Conservation (phyloP, 306 rosid species). For the Malus asiatica region DNA sequence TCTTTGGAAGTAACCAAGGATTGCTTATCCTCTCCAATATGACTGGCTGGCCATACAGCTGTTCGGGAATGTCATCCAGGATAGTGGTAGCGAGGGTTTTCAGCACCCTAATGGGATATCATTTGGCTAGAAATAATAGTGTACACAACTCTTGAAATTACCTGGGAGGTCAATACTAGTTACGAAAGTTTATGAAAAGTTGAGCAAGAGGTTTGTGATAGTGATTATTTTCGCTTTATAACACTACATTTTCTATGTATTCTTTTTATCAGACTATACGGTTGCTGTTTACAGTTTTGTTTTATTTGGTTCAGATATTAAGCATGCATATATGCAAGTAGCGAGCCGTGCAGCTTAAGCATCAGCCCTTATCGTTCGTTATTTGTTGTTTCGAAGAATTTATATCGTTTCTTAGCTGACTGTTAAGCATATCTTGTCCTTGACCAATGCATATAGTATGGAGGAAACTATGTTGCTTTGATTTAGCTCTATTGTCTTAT, state of each 20-base stretch:
- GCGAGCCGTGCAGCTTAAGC: neutral
- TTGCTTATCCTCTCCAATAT: slow-evolving; percentile 1
- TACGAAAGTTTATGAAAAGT: neutral
- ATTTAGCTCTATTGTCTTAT: neutral
- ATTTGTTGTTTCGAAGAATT: too few species aligned
- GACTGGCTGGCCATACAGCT: neutral
- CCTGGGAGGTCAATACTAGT: neutral
- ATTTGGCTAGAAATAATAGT: neutral
- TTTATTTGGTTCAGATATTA: neutral
- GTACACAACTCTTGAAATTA: neutral
- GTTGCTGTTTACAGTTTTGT: neutral
- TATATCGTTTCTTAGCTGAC: neutral
- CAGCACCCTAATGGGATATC: neutral
- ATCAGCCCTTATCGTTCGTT: neutral
- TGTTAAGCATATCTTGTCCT: neutral
- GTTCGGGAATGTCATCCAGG: neutral
- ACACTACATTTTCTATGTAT: neutral
- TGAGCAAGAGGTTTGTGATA: neutral
- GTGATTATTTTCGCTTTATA: neutral
- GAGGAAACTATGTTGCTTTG: neutral
- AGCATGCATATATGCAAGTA: neutral
- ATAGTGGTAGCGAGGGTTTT: slow-evolving; percentile 4
- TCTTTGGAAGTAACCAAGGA: slow-evolving; percentile 3
- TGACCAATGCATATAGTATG: neutral
- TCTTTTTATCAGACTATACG: neutral